Evolutionary conservation across 2,329 filamentous ascomycete species (phyloP), one percentile per base, ranked within the genome.

Genomic region (Exophiala dermatitidis): DNA sequence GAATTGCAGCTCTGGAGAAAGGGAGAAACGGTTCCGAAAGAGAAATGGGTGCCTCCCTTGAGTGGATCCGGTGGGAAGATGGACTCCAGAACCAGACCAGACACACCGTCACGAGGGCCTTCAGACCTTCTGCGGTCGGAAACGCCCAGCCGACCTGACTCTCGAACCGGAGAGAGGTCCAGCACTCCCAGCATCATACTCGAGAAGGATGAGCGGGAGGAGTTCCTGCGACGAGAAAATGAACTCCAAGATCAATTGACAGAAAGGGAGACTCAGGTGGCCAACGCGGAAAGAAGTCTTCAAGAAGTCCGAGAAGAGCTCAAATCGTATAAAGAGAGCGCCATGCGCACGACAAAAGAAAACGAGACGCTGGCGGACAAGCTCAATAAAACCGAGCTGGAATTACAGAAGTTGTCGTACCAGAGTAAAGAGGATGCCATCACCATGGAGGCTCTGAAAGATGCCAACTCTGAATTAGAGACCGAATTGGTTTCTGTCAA

Each of bases 371-470:
- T 97, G 54, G 86, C 83, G 7, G 81, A 82, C 52, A 90, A 96
- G 66, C 82, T 91, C 56, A 96, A 97, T 66, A 89, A 95, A 66
- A 81, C 95, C 66, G 90, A 88, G 69, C 95, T 98, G 90, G 90
- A 96, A 67, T 79, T 98, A 29, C 93, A 98, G 74, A 90, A 94
- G 67, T 80, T 98, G 50, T 86, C 84, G 3, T 98, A 97, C 64
- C 93, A 98, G 76, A 86, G 88, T 74, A 96, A 96, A 74, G 93
- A 98, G 72, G 90, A 90, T 7, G 83, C 87, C 64, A 98, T 98
- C 68, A 96, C 91, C 31, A 96, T 98, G 88, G 93, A 98, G 67
- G 87, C 89, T 37, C 76, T 98, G 47, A 96, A 96, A 73, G 93
- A 97, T 69, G 91, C 91, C 56, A 98, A 98, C 69, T 75, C 85